Evolutionary conservation across 2,329 filamentous ascomycete genomes (phyloP).

Genomic region (Colletotrichum sp.): DNA sequence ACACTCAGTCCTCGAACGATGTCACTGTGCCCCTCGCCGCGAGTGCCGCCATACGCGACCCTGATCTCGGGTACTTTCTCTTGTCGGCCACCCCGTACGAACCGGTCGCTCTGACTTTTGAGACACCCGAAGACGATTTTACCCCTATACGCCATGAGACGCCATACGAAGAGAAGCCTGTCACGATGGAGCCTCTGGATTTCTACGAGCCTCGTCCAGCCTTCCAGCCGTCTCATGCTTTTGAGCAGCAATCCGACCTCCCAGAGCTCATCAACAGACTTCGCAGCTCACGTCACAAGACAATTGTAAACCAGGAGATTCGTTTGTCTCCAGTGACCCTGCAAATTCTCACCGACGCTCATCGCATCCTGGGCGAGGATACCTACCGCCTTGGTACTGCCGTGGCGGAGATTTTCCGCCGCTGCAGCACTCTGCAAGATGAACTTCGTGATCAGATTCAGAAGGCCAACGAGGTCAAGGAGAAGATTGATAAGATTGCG

Average conservation of each 20-base stretch:
- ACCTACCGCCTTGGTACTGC: constrained; percentile 72
- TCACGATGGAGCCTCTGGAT: constrained; percentile 51
- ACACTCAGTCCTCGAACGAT: constrained; percentile 55
- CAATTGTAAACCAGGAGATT: constrained; percentile 70
- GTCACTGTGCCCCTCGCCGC: constrained; percentile 57
- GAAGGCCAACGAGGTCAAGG: constrained; percentile 69
- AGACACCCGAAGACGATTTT: constrained; percentile 59
- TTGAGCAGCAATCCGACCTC: constrained; percentile 63
- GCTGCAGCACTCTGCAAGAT: constrained; percentile 70
- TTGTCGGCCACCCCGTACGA: constrained; percentile 64
- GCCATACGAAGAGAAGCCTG: constrained; percentile 45
- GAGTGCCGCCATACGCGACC: constrained; percentile 59
- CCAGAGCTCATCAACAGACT: constrained; percentile 61
- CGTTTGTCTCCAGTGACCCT: constrained; percentile 74
- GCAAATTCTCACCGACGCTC: constrained; percentile 73
- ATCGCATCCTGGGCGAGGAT: constrained; percentile 73
- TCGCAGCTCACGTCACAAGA: constrained; percentile 64
- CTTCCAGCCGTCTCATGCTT: constrained; percentile 67
- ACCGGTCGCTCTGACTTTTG: constrained; percentile 64
- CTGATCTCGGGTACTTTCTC: constrained; percentile 68
- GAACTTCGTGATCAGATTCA: constrained; percentile 73
- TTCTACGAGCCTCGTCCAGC: constrained; percentile 69
- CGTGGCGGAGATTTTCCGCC: constrained; percentile 75
- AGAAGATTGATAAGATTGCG: constrained; percentile 70
- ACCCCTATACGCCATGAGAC: constrained; percentile 47